Percentiles rank a stretch among this genome's conserved stretches.
Conservation (phyloP, 768 basidiomycete species). For the Pulveroboletus sp. region DNA sequence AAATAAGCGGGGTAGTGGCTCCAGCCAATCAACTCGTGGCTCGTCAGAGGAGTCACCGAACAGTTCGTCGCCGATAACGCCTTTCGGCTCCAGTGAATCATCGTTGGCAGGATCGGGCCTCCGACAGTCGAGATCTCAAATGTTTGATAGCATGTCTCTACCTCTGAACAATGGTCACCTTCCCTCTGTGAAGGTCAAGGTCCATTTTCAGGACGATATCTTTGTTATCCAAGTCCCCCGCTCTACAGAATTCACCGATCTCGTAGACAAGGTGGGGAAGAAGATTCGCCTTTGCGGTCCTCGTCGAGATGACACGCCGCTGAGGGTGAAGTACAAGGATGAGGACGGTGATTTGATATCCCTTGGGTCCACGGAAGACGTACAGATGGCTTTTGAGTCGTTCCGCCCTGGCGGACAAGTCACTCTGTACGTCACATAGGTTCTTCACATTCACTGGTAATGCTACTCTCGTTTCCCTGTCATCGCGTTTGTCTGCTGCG, state of each 20-base stretch:
- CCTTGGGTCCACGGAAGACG: constrained; percentile 87
- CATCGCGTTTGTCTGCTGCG: constrained; percentile 6
- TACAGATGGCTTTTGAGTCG: constrained; percentile 91
- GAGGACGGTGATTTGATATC: constrained; percentile 92
- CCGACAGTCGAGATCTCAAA: constrained; percentile 54
- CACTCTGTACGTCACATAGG: constrained; percentile 74
- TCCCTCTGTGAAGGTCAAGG: constrained; percentile 83
- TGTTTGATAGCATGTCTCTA: constrained; percentile 42
- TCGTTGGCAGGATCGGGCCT: constrained; percentile 60
- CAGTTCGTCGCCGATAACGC: constrained; percentile 83
- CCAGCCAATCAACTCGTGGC: constrained; percentile 73
- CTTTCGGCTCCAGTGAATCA: constrained; percentile 87
- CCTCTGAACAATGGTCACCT: constrained; percentile 29
- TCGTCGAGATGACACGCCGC: constrained; percentile 70
- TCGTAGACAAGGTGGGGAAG: constrained; percentile 86
- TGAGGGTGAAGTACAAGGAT: constrained; percentile 86
- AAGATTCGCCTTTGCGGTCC: constrained; percentile 93
- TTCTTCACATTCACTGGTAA: not conserved
- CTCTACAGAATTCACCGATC: constrained; percentile 72
- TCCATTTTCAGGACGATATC: constrained; percentile 92
- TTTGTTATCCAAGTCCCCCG: constrained; percentile 91
- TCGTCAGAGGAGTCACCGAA: constrained; percentile 86
- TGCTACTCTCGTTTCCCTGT: not conserved
- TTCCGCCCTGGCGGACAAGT: constrained; percentile 79
- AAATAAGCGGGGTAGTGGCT: constrained; percentile 79